Conservation (phyloP, 441 rosid genomes). For the Daphne laureola region DNA sequence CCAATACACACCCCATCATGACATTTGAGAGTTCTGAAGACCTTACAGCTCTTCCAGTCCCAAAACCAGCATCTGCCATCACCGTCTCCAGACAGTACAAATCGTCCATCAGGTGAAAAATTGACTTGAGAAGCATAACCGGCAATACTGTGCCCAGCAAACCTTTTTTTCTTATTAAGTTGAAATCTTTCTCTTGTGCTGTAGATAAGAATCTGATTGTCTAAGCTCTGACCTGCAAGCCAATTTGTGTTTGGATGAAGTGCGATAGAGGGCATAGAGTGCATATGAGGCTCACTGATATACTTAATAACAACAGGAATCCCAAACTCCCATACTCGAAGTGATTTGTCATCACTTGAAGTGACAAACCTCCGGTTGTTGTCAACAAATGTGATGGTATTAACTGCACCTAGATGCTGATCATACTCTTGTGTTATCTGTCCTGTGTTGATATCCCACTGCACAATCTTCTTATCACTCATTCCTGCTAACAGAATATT, state of each 20-base stretch:
- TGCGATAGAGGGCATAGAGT: constrained; percentile 93
- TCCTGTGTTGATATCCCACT: constrained; percentile 94
- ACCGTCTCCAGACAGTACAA: constrained; percentile 99
- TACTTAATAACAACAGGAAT: constrained; percentile 98
- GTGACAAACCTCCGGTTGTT: constrained; percentile 94
- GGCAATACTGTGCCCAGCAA: constrained; percentile 89
- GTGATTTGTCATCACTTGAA: constrained; percentile 97
- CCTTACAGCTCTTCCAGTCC: constrained; percentile 99
- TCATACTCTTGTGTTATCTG: constrained; percentile 97
- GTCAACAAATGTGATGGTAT: constrained; percentile 96
- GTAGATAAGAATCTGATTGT: constrained; percentile 92
- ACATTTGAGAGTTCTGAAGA: constrained; percentile 84
- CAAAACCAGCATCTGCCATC: constrained; percentile 99
- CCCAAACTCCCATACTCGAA: constrained; percentile 98
- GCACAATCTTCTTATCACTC: constrained; percentile 99
- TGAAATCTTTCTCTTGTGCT: constrained; percentile 94
- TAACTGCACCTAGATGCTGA: constrained; percentile 97
- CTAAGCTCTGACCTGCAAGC: constrained; percentile 98
- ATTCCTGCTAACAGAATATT: constrained; percentile 89
- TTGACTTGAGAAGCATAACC: constrained; percentile 99
- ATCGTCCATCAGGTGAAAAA: constrained; percentile 97
- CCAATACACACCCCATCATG: constrained; percentile 94
- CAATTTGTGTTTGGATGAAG: constrained; percentile 91
- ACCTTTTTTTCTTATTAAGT: constrained; percentile 95
- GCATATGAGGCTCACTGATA: constrained; percentile 99